Percentiles rank a stretch among this genome's conserved stretches.
Conservation (phyloP, 2,329 filamentous ascomycete genomes). For the Scytalidium lignicola region DNA sequence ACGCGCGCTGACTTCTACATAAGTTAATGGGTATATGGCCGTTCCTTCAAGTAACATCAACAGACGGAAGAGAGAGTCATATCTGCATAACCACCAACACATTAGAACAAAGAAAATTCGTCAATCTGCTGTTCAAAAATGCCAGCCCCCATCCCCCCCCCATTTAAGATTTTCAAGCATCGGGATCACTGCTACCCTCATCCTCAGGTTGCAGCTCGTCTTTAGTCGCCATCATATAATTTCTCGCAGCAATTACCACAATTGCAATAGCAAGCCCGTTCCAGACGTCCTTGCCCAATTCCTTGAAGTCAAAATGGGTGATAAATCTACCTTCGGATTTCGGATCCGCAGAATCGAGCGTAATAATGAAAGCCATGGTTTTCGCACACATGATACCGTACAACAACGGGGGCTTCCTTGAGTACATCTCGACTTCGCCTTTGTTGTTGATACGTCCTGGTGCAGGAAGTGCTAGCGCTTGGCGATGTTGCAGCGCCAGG, state of each 20-base stretch:
- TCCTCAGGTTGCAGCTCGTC: slow-evolving; percentile 22
- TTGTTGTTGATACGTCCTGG: slow-evolving; percentile 12
- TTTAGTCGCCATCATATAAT: slow-evolving; percentile 25
- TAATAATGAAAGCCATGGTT: slow-evolving; percentile 22
- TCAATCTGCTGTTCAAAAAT: not conserved
- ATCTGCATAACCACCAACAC: not conserved
- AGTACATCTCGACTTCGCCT: slow-evolving; percentile 18
- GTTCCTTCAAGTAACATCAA: not conserved
- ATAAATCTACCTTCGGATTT: slow-evolving; percentile 21
- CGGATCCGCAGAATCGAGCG: slow-evolving; percentile 23
- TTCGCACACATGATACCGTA: slow-evolving; percentile 28
- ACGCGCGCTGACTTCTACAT: not conserved
- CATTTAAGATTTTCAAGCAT: slow-evolving; percentile 6
- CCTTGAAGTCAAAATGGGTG: slow-evolving; percentile 23
- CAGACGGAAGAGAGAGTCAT: not conserved
- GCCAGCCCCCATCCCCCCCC: not conserved
- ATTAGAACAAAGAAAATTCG: not conserved
- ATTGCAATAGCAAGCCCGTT: slow-evolving; percentile 29
- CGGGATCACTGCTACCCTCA: slow-evolving; percentile 15
- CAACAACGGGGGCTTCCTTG: slow-evolving; percentile 22
- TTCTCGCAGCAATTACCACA: slow-evolving; percentile 23
- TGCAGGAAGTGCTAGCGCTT: slow-evolving; percentile 12
- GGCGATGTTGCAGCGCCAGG: slow-evolving; percentile 21
- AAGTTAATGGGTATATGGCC: not conserved
- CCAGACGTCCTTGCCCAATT: slow-evolving; percentile 27